Conservation (phyloP, 2,329 filamentous ascomycete genomes). For the Microsporum audouinii region DNA sequence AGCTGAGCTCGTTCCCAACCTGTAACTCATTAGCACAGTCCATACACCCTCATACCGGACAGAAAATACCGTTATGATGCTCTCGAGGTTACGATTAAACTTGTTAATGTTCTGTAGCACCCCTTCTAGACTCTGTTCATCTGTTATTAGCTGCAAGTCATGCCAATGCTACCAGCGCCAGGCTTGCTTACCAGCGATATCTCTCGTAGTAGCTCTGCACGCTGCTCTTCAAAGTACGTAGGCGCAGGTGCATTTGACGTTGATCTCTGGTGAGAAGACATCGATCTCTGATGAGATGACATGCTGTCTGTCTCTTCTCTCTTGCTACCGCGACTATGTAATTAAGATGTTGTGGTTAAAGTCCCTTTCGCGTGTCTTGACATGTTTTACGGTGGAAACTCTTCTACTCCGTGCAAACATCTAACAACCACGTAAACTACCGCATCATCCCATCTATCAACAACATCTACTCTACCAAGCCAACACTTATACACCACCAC, state of each 20-base stretch:
- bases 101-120: slow-evolving; percentile 94
- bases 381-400: too few relatives aligned
- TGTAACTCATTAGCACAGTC: neutral
- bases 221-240: slow-evolving; percentile 31
- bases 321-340: neutral
- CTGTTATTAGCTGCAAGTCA: neutral
- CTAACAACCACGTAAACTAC: too few relatives aligned
- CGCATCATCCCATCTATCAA: too few relatives aligned
- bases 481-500: too few relatives aligned
- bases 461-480: too few relatives aligned
- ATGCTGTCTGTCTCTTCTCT: neutral
- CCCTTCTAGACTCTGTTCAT: slow-evolving; percentile 59
- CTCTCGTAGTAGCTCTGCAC: slow-evolving; percentile 32
- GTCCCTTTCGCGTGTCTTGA: too few relatives aligned
- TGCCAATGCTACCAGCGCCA: neutral
- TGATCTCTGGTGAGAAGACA: slow-evolving; percentile 6
- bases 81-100: slow-evolving; percentile 81
- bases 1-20: slow-evolving; percentile 95
- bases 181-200: slow-evolving; percentile 31
- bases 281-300: neutral
- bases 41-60: neutral
- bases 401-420: too few relatives aligned
- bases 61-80: slow-evolving; percentile 62
- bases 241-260: neutral
- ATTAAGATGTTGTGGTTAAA: neutral